Conservation (phyloP, 306 rosid species). For the Vigna hirtella region DNA sequence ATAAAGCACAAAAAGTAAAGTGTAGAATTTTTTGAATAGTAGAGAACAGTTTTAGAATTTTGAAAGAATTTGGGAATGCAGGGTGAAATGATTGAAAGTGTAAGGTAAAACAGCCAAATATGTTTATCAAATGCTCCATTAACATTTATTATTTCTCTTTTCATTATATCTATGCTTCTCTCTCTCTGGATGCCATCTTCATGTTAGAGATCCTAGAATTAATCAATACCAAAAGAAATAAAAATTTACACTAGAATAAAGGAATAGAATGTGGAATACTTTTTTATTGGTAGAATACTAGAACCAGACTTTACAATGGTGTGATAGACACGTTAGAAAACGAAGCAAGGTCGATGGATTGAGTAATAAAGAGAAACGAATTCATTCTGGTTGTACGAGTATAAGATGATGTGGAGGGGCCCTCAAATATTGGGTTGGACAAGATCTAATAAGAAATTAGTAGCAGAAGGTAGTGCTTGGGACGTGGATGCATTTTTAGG, state of each 20-base stretch:
- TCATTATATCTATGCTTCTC: not conserved
- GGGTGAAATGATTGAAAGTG: too few species aligned
- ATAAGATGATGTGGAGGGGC: not conserved
- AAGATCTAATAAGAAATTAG: not conserved
- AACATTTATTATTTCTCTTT: too few species aligned
- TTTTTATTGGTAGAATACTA: not conserved
- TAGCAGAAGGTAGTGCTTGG: not conserved
- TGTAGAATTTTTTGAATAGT: too few species aligned
- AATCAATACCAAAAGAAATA: not conserved
- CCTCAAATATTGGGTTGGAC: slow-evolving; percentile 10
- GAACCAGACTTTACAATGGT: not conserved
- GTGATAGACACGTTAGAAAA: not conserved
- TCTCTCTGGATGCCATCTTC: too few species aligned
- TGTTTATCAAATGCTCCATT: too few species aligned
- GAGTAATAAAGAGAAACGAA: not conserved
- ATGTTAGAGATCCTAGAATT: too few species aligned
- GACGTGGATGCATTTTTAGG: slow-evolving; percentile 17
- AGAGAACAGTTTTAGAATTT: too few species aligned
- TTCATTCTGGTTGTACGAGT: not conserved
- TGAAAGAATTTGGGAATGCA: too few species aligned
- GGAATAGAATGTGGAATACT: too few species aligned
- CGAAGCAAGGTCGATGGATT: not conserved
- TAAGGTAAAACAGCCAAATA: too few species aligned
- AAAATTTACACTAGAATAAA: too few species aligned
- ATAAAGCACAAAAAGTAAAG: too few species aligned